phyloP scores from a whole-genome alignment of 208 protist genomes.

The Strigomonas culicis region DNA sequence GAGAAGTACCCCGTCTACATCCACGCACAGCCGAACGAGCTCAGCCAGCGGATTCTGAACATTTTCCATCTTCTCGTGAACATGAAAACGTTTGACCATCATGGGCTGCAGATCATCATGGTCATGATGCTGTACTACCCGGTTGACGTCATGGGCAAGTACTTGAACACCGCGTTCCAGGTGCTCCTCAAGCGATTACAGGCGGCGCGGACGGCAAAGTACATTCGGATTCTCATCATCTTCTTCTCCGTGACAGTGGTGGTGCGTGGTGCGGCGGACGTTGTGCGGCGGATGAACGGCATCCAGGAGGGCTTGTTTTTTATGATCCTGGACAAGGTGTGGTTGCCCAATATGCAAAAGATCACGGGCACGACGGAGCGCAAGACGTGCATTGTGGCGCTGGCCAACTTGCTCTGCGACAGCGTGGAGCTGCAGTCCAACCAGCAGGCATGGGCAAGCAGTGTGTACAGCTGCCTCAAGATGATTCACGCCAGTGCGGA shows the following conservation, averaged over 20 bases:
- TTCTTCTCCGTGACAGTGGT: constrained; percentile 81
- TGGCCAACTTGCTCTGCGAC: constrained; percentile 70
- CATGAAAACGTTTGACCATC: constrained; percentile 87
- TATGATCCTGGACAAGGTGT: constrained; percentile 70
- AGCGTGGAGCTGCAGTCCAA: constrained; percentile 52
- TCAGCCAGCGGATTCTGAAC: constrained; percentile 61
- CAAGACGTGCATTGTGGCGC: constrained; percentile 80
- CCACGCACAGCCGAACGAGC: constrained; percentile 23
- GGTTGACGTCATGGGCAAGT: constrained; percentile 42
- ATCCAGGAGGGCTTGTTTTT: constrained; percentile 79
- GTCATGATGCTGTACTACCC: constrained; percentile 78
- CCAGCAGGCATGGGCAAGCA: constrained; percentile 44
- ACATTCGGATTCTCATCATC: constrained; percentile 83
- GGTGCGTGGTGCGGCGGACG: constrained; percentile 46
- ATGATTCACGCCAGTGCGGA: constrained; percentile 75
- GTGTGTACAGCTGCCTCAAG: constrained; percentile 63
- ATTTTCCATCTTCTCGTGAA: constrained; percentile 68
- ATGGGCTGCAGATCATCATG: constrained; percentile 86
- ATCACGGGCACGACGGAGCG: constrained; percentile 74
- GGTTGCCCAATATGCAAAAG: constrained; percentile 82
- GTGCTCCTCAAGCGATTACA: constrained; percentile 73
- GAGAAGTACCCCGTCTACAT: constrained; percentile 73
- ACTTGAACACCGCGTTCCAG: constrained; percentile 55
- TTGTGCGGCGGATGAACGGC: constrained; percentile 55
- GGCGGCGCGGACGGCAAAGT: constrained; percentile 80